These are phyloP conservation scores for Beauveria rudraprayagi DNA, from an alignment of 2,329 filamentous ascomycete genomes.

Conservation along the genomic window DNA sequence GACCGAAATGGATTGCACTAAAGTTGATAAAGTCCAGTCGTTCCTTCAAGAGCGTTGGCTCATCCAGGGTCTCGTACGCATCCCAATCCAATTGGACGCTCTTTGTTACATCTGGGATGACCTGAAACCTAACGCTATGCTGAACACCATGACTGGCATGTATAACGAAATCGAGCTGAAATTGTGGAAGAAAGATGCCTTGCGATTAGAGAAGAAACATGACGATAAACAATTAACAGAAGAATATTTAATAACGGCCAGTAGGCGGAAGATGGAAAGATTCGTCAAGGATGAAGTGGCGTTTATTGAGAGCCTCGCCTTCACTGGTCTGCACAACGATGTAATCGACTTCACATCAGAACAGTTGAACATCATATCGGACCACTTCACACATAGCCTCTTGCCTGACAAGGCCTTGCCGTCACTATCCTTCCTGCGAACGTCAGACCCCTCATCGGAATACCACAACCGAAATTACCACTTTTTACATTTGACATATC, in stretches of 20 bases:
- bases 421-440: too few relatives aligned
- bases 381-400: slow-evolving; percentile 6
- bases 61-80: slow-evolving; percentile 30
- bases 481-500: too few relatives aligned
- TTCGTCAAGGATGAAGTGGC: not conserved
- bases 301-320: slow-evolving; percentile 27
- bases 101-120: slow-evolving; percentile 31
- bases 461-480: too few relatives aligned
- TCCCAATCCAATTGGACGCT: slow-evolving; percentile 37
- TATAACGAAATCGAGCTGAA: slow-evolving; percentile 23
- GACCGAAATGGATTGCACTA: not conserved
- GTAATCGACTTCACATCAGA: slow-evolving; percentile 14
- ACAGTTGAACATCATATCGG: not conserved
- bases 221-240: not conserved
- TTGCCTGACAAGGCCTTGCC: too few relatives aligned
- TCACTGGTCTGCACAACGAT: slow-evolving; percentile 26
- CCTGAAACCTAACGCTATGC: not conserved
- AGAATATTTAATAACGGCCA: too few relatives aligned
- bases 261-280: not conserved
- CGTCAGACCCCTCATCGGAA: too few relatives aligned
- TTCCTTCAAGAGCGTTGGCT: slow-evolving; percentile 26
- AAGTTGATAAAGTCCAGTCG: slow-evolving; percentile 13
- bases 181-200: slow-evolving; percentile 32
- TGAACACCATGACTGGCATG: slow-evolving; percentile 29
- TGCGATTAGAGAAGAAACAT: slow-evolving; percentile 15